phyloP scores from a whole-genome alignment of 768 basidiomycete species.

The Sporobolomyces roseus region DNA sequence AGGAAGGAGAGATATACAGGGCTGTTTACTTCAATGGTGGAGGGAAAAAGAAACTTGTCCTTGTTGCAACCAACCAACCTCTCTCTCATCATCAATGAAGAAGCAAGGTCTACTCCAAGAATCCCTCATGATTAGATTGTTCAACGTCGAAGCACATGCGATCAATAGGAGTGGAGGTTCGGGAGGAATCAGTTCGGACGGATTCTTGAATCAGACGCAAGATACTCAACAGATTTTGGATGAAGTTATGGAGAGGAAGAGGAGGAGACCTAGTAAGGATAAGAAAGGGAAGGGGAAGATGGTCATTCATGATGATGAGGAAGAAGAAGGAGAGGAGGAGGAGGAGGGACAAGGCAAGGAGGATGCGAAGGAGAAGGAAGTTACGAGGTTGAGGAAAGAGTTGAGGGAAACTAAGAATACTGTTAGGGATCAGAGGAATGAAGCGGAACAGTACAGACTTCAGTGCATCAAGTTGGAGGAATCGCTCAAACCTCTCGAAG shows the following conservation, averaged over 20 bases:
- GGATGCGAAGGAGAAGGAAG: background rate
- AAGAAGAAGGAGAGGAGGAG: background rate
- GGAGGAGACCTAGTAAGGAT: too few species aligned
- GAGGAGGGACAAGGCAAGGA: background rate
- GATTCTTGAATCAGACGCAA: background rate
- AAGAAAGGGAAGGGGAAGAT: background rate
- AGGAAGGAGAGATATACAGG: background rate
- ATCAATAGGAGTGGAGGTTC: background rate
- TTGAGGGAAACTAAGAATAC: background rate
- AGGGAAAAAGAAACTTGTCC: background rate
- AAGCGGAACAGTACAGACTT: too few species aligned
- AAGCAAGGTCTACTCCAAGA: too few species aligned
- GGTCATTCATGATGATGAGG: constrained; percentile 10
- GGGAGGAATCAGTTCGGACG: background rate
- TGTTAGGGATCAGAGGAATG: too few species aligned
- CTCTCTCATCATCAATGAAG: too few species aligned
- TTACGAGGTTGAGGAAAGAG: background rate
- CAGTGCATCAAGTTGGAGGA: background rate
- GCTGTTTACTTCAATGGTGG: constrained; percentile 2
- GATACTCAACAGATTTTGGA: background rate
- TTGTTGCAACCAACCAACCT: background rate
- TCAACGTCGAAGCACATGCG: background rate
- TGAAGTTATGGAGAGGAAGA: too few species aligned
- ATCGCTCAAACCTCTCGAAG: background rate
- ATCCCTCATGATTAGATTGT: background rate